These are phyloP conservation scores for Zygoascus meyerae DNA, from an alignment of 1,139 yeast genomes.

Conservation along the genomic window DNA sequence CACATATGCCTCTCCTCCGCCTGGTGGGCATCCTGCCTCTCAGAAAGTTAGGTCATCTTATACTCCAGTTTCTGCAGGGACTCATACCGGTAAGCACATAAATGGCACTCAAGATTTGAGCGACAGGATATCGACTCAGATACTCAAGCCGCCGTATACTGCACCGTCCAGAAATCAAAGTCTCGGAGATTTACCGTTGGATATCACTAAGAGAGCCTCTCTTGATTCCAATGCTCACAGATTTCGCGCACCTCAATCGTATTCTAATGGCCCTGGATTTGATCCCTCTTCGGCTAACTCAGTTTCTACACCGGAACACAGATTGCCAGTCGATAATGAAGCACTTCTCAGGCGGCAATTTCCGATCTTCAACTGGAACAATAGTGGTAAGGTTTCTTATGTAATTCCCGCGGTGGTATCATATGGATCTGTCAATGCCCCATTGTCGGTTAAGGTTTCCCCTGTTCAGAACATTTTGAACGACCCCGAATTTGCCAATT, in stretches of 20 bases:
- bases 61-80: slow-evolving; percentile 4
- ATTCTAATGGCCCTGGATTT: background rate
- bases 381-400: slow-evolving; percentile 39
- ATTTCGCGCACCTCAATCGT: background rate
- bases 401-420: slow-evolving; percentile 40
- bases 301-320: background rate
- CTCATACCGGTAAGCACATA: background rate
- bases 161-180: slow-evolving; percentile 10
- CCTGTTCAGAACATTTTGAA: slow-evolving; percentile 30
- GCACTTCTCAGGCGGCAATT: slow-evolving; percentile 49
- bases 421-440: slow-evolving; percentile 26
- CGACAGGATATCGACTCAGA: slow-evolving; percentile 1
- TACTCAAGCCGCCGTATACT: background rate
- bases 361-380: slow-evolving; percentile 73
- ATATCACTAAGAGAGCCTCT: slow-evolving; percentile 12
- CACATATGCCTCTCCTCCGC: slow-evolving; percentile 1
- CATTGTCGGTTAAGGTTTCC: slow-evolving; percentile 29
- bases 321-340: slow-evolving; percentile 29
- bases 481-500: slow-evolving; percentile 18
- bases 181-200: slow-evolving; percentile 22
- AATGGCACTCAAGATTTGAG: slow-evolving; percentile 4
- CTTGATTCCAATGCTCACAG: slow-evolving; percentile 6
- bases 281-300: background rate
- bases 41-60: slow-evolving; percentile 4
- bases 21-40: slow-evolving; percentile 1